Percentiles rank a stretch among this genome's conserved stretches.
Evolutionary conservation across 2,329 filamentous ascomycete genomes (phyloP).

Genomic region (Beauveria australis): DNA sequence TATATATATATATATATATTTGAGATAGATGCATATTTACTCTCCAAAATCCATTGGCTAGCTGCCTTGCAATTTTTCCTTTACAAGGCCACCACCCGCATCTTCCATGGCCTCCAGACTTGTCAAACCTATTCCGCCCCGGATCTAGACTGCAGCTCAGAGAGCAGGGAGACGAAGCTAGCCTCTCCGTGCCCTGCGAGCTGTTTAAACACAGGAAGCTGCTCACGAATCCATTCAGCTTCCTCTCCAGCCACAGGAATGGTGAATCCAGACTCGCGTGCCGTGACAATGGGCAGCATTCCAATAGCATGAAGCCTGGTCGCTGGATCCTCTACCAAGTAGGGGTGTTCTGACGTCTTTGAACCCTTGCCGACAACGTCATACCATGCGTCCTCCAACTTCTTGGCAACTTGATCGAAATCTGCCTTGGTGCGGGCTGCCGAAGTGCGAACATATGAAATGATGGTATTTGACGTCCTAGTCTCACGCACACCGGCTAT

Average conservation of each 20-base stretch:
- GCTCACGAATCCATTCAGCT: background rate
- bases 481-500: background rate
- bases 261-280: background rate
- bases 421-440: slow-evolving; percentile 1
- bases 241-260: background rate
- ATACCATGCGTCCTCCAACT: slow-evolving; percentile 4
- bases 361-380: background rate
- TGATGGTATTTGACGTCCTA: background rate
- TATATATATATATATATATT: no score
- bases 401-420: background rate
- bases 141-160: background rate
- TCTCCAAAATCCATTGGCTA: no score
- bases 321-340: background rate
- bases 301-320: background rate
- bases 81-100: no score
- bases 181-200: background rate
- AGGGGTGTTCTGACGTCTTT: background rate
- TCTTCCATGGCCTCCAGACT: no score
- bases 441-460: slow-evolving; percentile 1
- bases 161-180: background rate
- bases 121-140: no score
- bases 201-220: slow-evolving; percentile 1
- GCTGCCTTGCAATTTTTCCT: no score
- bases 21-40: no score
- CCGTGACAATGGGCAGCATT: slow-evolving; percentile 1